Conservation (phyloP, 768 basidiomycete genomes). For the Filobasidium wieringae region DNA sequence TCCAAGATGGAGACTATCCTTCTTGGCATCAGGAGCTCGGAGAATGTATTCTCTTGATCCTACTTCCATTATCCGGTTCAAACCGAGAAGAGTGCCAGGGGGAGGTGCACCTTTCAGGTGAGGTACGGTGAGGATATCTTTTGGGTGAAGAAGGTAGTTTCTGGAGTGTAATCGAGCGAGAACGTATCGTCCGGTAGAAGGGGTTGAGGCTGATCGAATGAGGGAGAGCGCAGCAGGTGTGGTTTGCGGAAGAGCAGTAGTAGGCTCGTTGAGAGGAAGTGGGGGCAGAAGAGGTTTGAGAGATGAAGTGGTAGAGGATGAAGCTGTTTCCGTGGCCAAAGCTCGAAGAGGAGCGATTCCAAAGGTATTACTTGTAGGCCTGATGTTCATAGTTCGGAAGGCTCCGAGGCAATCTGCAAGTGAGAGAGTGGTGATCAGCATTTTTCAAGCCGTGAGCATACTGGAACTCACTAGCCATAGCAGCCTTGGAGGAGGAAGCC, state of each 20-base stretch:
- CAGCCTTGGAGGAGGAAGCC: not conserved
- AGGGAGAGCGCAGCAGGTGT: conserved; percentile 55
- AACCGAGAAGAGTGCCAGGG: conserved; percentile 70
- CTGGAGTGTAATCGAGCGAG: conserved; percentile 75
- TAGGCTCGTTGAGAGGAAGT: conserved; percentile 22
- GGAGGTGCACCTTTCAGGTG: conserved; percentile 59
- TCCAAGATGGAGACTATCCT: not conserved
- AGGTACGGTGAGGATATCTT: conserved; percentile 87
- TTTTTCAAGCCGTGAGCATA: not conserved
- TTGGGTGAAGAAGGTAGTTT: conserved; percentile 78
- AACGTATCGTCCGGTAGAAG: conserved; percentile 64
- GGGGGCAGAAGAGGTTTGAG: conserved; percentile 14
- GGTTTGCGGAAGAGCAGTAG: conserved; percentile 16
- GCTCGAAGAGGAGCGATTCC: not conserved
- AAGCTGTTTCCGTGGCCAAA: not conserved
- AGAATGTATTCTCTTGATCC: conserved; percentile 92
- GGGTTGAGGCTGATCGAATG: conserved; percentile 63
- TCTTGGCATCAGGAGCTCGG: conserved; percentile 39
- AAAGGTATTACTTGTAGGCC: not conserved
- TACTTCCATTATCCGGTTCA: conserved; percentile 82
- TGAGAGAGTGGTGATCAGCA: not conserved
- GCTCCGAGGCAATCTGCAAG: not conserved
- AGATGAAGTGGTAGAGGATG: not conserved
- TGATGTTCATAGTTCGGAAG: not conserved
- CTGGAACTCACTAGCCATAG: not conserved